phyloP scores from a whole-genome alignment of 2,329 filamentous ascomycete genomes.

The Aspergillus sp. region DNA sequence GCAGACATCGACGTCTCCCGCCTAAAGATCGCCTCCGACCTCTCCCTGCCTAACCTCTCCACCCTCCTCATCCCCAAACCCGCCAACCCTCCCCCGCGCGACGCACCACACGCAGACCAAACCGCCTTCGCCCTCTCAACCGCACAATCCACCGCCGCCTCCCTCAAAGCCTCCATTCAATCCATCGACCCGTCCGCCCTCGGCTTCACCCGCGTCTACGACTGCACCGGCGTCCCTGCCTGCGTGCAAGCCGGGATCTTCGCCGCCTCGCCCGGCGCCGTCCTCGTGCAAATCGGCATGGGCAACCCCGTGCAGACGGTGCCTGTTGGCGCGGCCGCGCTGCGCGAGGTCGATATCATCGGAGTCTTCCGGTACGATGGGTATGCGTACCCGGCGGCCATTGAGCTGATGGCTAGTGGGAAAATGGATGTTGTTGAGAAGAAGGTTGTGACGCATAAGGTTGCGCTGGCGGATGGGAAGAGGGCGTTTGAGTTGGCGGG shows the following conservation, averaged over 20 bases:
- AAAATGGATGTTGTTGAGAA: conserved; percentile 50
- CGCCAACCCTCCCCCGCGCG: conserved; percentile 29
- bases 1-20: conserved; percentile 61
- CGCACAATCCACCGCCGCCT: conserved; percentile 36
- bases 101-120: conserved; percentile 34
- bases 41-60: conserved; percentile 34
- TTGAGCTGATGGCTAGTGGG: conserved; percentile 52
- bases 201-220: conserved; percentile 46
- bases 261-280: conserved; percentile 49
- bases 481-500: conserved; percentile 54
- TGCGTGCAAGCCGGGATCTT: conserved; percentile 49
- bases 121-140: conserved; percentile 33
- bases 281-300: conserved; percentile 58
- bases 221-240: conserved; percentile 47
- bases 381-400: conserved; percentile 55
- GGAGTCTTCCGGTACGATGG: conserved; percentile 58
- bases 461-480: conserved; percentile 49
- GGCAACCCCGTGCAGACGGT: conserved; percentile 56
- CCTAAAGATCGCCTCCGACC: conserved; percentile 53
- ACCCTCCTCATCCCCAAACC: conserved; percentile 38
- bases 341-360: conserved; percentile 57
- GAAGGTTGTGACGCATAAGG: conserved; percentile 54
- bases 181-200: conserved; percentile 18
- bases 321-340: conserved; percentile 54
- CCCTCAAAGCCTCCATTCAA: conserved; percentile 21